Conservation (phyloP, 2,329 filamentous ascomycete genomes). For the Periconia digitata region DNA sequence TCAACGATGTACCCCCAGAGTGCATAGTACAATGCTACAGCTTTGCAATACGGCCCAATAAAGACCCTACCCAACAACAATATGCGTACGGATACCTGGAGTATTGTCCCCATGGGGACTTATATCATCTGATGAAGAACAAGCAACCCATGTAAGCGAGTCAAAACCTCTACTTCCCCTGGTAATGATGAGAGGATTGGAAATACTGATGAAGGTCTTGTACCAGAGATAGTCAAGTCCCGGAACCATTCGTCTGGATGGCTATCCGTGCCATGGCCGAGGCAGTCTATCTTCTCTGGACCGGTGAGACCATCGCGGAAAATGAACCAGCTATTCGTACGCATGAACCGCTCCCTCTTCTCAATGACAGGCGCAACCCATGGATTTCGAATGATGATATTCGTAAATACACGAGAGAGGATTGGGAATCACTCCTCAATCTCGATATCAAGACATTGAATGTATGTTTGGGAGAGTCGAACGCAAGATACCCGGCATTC, state of each 20-base stretch:
- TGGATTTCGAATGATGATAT: not conserved
- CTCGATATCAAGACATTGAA: constrained; percentile 8
- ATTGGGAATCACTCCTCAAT: constrained; percentile 4
- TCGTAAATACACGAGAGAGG: not conserved
- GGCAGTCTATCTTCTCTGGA: constrained; percentile 1
- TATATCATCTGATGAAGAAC: not conserved
- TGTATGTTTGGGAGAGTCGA: not conserved
- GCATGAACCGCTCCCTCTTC: not conserved
- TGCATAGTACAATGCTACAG: not conserved
- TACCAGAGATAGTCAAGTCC: constrained; percentile 2
- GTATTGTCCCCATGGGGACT: not conserved
- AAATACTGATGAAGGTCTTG: too few species aligned
- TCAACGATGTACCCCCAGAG: too few species aligned
- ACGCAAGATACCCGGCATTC: not conserved
- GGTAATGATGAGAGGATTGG: too few species aligned
- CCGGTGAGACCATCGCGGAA: not conserved
- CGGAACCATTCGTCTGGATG: constrained; percentile 9
- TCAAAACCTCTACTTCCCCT: not conserved
- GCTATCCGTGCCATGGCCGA: constrained; percentile 9
- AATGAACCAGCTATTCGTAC: not conserved
- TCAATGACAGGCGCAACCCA: too few species aligned
- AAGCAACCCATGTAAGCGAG: not conserved
- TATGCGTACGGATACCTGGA: not conserved
- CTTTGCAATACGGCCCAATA: not conserved
- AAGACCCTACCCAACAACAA: too few species aligned